Conservation (phyloP, 345 rosid species). For the Citrus australasica region DNA sequence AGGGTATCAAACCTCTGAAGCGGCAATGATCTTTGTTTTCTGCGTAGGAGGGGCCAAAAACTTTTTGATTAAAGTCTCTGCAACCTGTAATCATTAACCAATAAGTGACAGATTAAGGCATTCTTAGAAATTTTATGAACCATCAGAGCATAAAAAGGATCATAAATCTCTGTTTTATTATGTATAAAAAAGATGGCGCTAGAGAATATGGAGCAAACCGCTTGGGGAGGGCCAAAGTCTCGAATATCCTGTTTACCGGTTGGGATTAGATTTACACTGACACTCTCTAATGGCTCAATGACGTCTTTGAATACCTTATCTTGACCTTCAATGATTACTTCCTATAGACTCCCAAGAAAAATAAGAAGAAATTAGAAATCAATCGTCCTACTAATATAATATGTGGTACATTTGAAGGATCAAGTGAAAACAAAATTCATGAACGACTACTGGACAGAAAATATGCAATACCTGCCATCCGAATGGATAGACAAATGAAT, state of each 20-base stretch:
- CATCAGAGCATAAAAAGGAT: not conserved
- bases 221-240: conserved; percentile 83
- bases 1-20: conserved; percentile 56
- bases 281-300: conserved; percentile 90
- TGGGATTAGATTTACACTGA: conserved; percentile 60
- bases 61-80: conserved; percentile 71
- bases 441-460: not conserved
- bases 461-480: conserved; percentile 83
- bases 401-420: not conserved
- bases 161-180: not conserved
- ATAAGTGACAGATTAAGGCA: not conserved
- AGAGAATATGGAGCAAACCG: conserved; percentile 38
- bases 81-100: conserved; percentile 53
- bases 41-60: conserved; percentile 82
- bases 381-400: not conserved
- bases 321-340: conserved; percentile 79
- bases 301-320: conserved; percentile 95
- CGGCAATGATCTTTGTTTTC: conserved; percentile 70
- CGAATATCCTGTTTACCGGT: conserved; percentile 70
- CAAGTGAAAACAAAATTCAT: not conserved
- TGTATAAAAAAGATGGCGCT: not conserved
- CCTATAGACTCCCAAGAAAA: conserved; percentile 34
- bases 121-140: not conserved
- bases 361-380: not conserved
- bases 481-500: conserved; percentile 78